These are phyloP conservation scores for Monoraphidium neglectum DNA, from an alignment of 139 green algal species.

Conservation along the genomic window DNA sequence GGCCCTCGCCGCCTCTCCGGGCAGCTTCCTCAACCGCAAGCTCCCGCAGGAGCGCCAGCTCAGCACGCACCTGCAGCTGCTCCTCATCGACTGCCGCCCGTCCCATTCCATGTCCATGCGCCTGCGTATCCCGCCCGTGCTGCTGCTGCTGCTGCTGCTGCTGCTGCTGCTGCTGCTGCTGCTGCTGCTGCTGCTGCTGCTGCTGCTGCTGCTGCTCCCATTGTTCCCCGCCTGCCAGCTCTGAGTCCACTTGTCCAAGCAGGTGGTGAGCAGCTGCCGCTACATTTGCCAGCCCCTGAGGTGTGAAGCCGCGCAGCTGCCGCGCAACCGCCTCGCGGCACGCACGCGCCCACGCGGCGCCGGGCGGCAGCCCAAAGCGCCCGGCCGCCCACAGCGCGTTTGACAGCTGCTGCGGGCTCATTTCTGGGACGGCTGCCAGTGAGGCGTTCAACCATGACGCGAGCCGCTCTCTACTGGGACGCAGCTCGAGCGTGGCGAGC, in stretches of 20 bases:
- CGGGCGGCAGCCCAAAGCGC: no score
- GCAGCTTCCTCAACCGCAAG: no score
- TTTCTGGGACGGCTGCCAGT: not conserved
- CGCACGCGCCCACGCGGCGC: no score
- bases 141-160: not conserved
- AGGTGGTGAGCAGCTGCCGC: not conserved
- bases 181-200: not conserved
- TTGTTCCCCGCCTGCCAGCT: not conserved
- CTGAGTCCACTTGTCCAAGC: not conserved
- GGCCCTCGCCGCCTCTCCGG: no score
- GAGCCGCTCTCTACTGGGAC: not conserved
- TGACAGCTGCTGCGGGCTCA: not conserved
- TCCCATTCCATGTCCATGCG: not conserved
- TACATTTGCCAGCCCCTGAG: not conserved
- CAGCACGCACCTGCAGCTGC: no score
- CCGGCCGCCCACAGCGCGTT: not conserved
- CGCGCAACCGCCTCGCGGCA: no score
- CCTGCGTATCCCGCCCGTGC: not conserved
- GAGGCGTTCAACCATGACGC: not conserved
- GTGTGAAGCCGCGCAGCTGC: no score
- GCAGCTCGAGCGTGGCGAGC: conserved; percentile 34
- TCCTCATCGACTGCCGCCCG: no score
- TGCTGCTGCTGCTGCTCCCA: not conserved
- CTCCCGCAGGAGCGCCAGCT: no score
- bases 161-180: not conserved